Conservation (phyloP, 495 filamentous ascomycete species). For the Trichocladium antarcticum region DNA sequence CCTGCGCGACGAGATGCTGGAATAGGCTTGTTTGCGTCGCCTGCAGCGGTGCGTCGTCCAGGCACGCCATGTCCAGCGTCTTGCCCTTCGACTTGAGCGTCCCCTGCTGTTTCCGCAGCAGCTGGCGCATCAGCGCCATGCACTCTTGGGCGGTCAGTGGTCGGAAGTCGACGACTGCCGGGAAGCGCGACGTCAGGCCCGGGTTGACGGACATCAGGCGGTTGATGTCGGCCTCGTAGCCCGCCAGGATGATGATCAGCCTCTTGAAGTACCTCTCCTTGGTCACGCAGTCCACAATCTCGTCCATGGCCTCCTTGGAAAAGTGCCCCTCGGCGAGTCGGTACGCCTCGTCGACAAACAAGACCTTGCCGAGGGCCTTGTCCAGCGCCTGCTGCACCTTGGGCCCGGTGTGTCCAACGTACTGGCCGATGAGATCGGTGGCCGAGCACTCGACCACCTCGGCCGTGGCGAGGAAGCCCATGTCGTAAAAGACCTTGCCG, state of each 20-base stretch:
- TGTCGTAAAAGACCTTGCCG: constrained; percentile 62
- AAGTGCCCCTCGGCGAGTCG: constrained; percentile 47
- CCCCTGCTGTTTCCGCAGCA: constrained; percentile 12
- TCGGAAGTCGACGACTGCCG: constrained; percentile 45
- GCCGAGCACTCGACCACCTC: constrained; percentile 52
- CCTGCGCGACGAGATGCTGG: constrained; percentile 30
- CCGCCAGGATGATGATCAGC: constrained; percentile 63
- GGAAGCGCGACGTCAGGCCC: constrained; percentile 50
- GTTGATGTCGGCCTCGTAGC: constrained; percentile 63
- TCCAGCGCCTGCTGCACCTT: constrained; percentile 50
- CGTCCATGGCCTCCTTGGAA: constrained; percentile 61
- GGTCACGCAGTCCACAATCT: constrained; percentile 58
- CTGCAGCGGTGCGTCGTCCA: constrained; percentile 21
- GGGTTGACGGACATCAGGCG: constrained; percentile 52
- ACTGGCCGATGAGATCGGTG: constrained; percentile 51
- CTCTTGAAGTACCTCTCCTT: constrained; percentile 52
- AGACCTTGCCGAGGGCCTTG: constrained; percentile 48
- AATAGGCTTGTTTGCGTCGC: constrained; percentile 32
- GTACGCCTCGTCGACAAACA: constrained; percentile 63
- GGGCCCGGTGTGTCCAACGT: constrained; percentile 53
- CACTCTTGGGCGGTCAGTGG: constrained; percentile 36
- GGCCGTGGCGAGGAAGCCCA: constrained; percentile 47
- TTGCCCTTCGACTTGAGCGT: constrained; percentile 19
- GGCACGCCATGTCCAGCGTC: constrained; percentile 30
- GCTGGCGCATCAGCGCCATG: constrained; percentile 29